Base-by-base conservation (phyloP, 805 yeast species). In the Metschnikowia picachoensis region DNA sequence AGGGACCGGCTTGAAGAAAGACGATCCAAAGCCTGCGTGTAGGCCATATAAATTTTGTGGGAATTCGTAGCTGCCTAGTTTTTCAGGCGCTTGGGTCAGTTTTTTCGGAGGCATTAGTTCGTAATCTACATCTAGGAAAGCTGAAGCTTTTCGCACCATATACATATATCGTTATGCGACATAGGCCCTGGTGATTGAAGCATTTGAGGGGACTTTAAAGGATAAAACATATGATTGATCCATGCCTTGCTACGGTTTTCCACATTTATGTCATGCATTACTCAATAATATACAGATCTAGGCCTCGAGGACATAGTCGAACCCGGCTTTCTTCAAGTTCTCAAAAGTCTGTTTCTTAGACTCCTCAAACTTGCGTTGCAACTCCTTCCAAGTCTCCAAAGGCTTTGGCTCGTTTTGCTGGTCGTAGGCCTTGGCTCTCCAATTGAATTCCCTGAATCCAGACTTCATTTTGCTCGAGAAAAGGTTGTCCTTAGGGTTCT, bases 391-490 rank as follows among this genome's bases (percentile, higher is more conserved):
- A 57, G 77, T 74, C 35, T 71, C 77, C 49, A 67, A 64, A n/a
- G 78, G 65, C 61, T 81, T 83, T 45, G 81, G 78, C 46, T 72
- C 72, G 58, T 83, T 87, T 54, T 78, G 73, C 55, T 76, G 73
- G 35, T 69, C 64, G 59, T 71, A 47, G 32, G 39, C 44, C 30
- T 39, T 41, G 8, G 41, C 39, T 25, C 56, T 41, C 52, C 55
- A 51, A 46, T 55, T 52, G 31, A 43, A 49, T 37, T 47, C 56
- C 6, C 40, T 42, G 46, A 51, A 53, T 20, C 31, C 35, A 30
- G 50, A 41, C 32, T 43, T 53, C 51, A 44, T 42, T 35, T 51
- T 53, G 14, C 48, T 41, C 12, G 52, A 36, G 31, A 51, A 86
- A 52, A 86, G 67, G 53, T 79, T 75, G 57, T 78, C 74, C 56